Conservation (phyloP, 768 basidiomycete species). For the Baorangia bicolor region DNA sequence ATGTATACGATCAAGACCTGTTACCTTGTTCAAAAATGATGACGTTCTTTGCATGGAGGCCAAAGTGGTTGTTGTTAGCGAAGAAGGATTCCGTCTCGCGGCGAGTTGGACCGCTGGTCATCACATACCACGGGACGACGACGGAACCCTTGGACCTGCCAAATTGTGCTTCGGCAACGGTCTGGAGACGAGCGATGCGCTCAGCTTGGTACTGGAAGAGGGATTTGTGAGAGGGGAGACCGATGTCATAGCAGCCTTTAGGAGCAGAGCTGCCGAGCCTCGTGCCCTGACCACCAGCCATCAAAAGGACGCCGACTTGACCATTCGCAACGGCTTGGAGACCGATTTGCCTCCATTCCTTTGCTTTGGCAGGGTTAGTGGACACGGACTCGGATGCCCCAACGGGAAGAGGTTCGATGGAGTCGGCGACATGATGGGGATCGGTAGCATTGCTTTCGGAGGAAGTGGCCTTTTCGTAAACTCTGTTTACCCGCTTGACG, state of each 20-base stretch:
- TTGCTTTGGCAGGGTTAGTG: slow-evolving; percentile 51
- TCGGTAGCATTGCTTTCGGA: slow-evolving; percentile 55
- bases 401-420: slow-evolving; percentile 81
- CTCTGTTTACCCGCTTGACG: slow-evolving; percentile 87
- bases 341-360: slow-evolving; percentile 76
- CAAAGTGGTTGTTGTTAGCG: slow-evolving; percentile 72
- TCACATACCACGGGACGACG: slow-evolving; percentile 94
- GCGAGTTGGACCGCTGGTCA: slow-evolving; percentile 97
- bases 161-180: slow-evolving; percentile 59
- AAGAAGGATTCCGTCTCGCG: slow-evolving; percentile 86
- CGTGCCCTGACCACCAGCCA: slow-evolving; percentile 98
- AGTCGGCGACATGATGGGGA: slow-evolving; percentile 40
- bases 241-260: slow-evolving; percentile 98
- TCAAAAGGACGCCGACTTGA: slow-evolving; percentile 91
- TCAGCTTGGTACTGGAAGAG: slow-evolving; percentile 99
- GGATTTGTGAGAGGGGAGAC: slow-evolving; percentile 86
- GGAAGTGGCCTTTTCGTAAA: slow-evolving; percentile 74
- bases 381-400: slow-evolving; percentile 66
- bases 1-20: slow-evolving; percentile 15
- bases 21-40: slow-evolving; percentile 96
- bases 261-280: slow-evolving; percentile 89
- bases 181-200: slow-evolving; percentile 83
- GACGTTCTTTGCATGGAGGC: slow-evolving; percentile 75
- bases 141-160: slow-evolving; percentile 59
- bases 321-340: slow-evolving; percentile 77